phyloP scores from a whole-genome alignment of 2,329 filamentous ascomycete species.

The Beauveria scarabaeidicola region DNA sequence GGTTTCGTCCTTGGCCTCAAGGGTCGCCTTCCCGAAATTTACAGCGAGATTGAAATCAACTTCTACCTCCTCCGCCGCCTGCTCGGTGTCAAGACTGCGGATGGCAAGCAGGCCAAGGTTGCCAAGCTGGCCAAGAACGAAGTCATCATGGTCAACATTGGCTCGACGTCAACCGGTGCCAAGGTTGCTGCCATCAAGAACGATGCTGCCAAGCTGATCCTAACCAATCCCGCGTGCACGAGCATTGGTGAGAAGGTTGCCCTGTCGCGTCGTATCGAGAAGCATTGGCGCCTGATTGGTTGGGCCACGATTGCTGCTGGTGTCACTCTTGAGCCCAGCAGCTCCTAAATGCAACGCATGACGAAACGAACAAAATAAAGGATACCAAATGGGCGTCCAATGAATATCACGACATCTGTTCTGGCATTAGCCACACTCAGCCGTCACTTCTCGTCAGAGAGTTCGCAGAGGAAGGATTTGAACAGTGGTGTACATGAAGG shows the following conservation, averaged over 20 bases:
- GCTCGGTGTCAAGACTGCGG: slow-evolving; percentile 92
- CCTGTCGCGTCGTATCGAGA: slow-evolving; percentile 91
- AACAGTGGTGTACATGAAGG: slow-evolving; percentile 2
- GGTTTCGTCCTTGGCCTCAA: slow-evolving; percentile 95
- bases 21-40: slow-evolving; percentile 89
- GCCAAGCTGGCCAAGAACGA: slow-evolving; percentile 98
- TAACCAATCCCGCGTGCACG: slow-evolving; percentile 92
- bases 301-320: slow-evolving; percentile 73
- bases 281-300: slow-evolving; percentile 95
- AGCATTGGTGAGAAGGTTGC: slow-evolving; percentile 98
- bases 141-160: slow-evolving; percentile 99
- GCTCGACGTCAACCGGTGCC: slow-evolving; percentile 91
- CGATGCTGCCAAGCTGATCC: slow-evolving; percentile 88
- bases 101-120: slow-evolving; percentile 99
- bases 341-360: slow-evolving; percentile 25
- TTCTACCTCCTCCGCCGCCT: slow-evolving; percentile 95
- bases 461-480: not conserved
- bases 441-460: not conserved
- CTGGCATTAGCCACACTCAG: not conserved
- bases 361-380: not conserved
- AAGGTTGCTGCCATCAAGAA: slow-evolving; percentile 97
- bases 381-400: not conserved
- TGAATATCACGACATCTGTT: not conserved
- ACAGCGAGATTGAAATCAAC: slow-evolving; percentile 97
- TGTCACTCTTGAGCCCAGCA: slow-evolving; percentile 45